Evolutionary conservation across 2,329 filamentous ascomycete genomes (phyloP).

Genomic region (Aspergillus sp.): DNA sequence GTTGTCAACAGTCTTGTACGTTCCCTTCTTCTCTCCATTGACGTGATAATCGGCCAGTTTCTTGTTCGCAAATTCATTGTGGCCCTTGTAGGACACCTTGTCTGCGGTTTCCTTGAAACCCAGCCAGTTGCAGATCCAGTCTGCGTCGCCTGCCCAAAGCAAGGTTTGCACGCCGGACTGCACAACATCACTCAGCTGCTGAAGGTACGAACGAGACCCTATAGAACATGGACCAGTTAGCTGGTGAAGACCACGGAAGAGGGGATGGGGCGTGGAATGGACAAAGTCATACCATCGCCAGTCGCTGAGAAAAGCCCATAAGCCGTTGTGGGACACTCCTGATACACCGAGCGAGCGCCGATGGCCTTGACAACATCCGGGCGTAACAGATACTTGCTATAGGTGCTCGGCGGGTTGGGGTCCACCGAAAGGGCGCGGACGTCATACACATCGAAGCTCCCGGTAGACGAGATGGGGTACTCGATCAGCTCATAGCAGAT

Average conservation of each 20-base stretch:
- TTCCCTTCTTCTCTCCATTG: constrained; percentile 55
- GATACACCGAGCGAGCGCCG: constrained; percentile 49
- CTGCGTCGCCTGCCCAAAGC: constrained; percentile 62
- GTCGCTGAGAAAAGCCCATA: constrained; percentile 46
- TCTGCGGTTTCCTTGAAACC: constrained; percentile 53
- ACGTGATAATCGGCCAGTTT: constrained; percentile 53
- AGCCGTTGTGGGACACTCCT: constrained; percentile 46
- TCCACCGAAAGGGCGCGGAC: constrained; percentile 46
- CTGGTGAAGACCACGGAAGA: too few species aligned
- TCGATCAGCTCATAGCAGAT: constrained; percentile 47
- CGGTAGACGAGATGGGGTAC: constrained; percentile 32
- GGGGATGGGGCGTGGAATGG: not conserved
- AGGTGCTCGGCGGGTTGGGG: constrained; percentile 46
- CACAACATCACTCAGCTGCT: constrained; percentile 51
- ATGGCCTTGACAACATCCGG: constrained; percentile 48
- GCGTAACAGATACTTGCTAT: constrained; percentile 47
- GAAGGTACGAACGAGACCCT: constrained; percentile 52
- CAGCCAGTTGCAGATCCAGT: constrained; percentile 64
- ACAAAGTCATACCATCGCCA: constrained; percentile 42
- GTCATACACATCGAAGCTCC: constrained; percentile 51
- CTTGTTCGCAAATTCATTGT: constrained; percentile 55
- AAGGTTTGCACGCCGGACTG: constrained; percentile 55
- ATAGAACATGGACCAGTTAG: not conserved
- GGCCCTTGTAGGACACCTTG: constrained; percentile 53
- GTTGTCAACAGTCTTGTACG: constrained; percentile 56